These are phyloP conservation scores for Medicago truncatula DNA, from an alignment of 306 rosid genomes.

Conservation along the genomic window MtrunA17r5.0-ANR NC_053047.1:13146001-13146500, in stretches of 20 bases:
- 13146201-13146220: neutral
- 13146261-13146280: too few relatives aligned
- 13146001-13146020: neutral
- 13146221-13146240: neutral
- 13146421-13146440: too few relatives aligned
- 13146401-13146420: too few relatives aligned
- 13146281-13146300: neutral
- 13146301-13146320: neutral
- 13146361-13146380: too few relatives aligned
- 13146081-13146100: neutral
- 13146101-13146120: neutral
- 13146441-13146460: too few relatives aligned
- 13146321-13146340: too few relatives aligned
- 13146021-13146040: neutral
- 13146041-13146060: neutral
- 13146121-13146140: neutral
- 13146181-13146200: neutral
- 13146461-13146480: too few relatives aligned
- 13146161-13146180: neutral
- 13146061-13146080: neutral
- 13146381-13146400: too few relatives aligned
- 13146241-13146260: neutral
- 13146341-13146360: too few relatives aligned
- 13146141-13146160: neutral
- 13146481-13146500: too few relatives aligned